phyloP scores from a whole-genome alignment of 768 basidiomycete species.

The Boletus reticulatus region DNA sequence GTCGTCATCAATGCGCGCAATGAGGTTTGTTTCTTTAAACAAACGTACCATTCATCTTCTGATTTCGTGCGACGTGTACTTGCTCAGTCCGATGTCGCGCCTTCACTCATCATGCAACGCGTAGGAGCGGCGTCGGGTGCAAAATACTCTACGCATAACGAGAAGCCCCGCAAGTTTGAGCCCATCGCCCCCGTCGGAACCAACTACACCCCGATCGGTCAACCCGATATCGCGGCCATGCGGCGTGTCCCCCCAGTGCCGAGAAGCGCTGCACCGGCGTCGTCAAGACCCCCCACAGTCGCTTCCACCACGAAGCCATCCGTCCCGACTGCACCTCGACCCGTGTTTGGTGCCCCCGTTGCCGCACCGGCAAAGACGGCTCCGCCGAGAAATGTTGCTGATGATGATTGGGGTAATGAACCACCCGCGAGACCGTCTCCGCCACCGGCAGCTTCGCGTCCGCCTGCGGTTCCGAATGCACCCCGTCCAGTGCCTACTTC shows the following conservation, averaged over 20 bases:
- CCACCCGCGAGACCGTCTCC: conserved; percentile 41
- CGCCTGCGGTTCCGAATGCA: conserved; percentile 44
- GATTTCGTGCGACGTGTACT: background rate
- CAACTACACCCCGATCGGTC: conserved; percentile 72
- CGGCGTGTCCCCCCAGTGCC: conserved; percentile 43
- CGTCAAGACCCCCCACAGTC: background rate
- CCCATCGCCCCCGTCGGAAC: conserved; percentile 83
- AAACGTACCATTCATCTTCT: background rate
- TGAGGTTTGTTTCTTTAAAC: conserved; percentile 51
- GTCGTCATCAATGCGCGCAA: conserved; percentile 85
- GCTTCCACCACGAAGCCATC: conserved; percentile 28
- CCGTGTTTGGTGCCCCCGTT: conserved; percentile 47
- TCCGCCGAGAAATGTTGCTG: conserved; percentile 41
- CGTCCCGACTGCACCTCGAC: conserved; percentile 42
- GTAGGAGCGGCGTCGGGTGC: conserved; percentile 91
- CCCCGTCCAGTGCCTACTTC: conserved; percentile 39
- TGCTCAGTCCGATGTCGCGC: conserved; percentile 72
- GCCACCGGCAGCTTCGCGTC: conserved; percentile 45
- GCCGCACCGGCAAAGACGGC: conserved; percentile 39
- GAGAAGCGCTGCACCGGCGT: background rate
- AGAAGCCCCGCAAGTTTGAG: conserved; percentile 66
- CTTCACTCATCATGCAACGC: conserved; percentile 77
- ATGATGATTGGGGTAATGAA: conserved; percentile 63
- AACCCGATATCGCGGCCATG: conserved; percentile 63
- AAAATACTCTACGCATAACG: conserved; percentile 83